Base-by-base conservation (phyloP, 2,329 filamentous ascomycete genomes). In the Colletotrichum lupini region DNA sequence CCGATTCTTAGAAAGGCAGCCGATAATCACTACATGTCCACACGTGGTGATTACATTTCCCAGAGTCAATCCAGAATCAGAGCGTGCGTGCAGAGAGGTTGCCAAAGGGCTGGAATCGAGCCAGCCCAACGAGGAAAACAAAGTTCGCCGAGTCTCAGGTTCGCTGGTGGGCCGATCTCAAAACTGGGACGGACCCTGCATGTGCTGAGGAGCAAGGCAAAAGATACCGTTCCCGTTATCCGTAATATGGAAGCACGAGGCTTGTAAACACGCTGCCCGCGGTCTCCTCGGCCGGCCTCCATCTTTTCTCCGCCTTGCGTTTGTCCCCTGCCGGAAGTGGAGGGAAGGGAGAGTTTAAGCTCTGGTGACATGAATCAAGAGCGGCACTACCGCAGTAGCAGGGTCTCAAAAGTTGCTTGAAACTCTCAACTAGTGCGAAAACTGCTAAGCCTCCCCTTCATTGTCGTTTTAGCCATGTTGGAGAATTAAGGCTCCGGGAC, bases 121-220 rank as follows among this genome's bases (percentile, higher is more conserved):
- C 42, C 32, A 5, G 26, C 24, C 28, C 26, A 46, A n/a, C 49
- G 30, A n/a, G n/a, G 7, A 32, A 35, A 57, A 42, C 14, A 70
- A n/a, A 32, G 67, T 65, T 70, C 22, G 60, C 42, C 67, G n/a
- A 60, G 46, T 63, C 66, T 65, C 59, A 37, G 14, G 46, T 70
- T 60, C 67, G 26, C 16, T 7, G 12, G n/a, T 24, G 46, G 19
- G 35, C 55, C 56, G n/a, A 32, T 37, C 26, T 30, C 19, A 5
- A 7, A 28, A 35, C 70, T 64, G 22, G 67, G 66, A 19, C 52
- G 26, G 22, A 49, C 68, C 60, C 26, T 65, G 49, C 30, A 65
- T n/a, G 22, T 8, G n/a, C 22, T 35, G 67, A 26, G 30, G 24
- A 52, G 35, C 26, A 26, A 32, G 59, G 59, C 60, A n/a, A 22